Base-by-base conservation (phyloP, 2,329 filamentous ascomycete species). In the Aureobasidium zeae region DNA sequence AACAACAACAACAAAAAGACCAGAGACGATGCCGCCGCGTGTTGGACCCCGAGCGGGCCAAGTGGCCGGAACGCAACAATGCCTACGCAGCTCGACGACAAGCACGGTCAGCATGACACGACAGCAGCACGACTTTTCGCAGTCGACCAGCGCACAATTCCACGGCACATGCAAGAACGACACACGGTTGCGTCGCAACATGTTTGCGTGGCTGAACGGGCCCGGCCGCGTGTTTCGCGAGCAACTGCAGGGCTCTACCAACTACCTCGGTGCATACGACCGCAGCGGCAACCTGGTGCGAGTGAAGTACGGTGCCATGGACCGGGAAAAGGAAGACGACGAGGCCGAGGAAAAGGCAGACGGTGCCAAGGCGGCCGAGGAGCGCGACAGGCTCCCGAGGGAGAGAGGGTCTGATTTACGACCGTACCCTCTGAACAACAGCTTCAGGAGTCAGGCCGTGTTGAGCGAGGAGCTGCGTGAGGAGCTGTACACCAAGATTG, bases 361-460 rank as follows among this genome's bases (percentile, higher is more conserved):
- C 36, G 31, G 49, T 35, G 16, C 46, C 39, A 51, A 49, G 25
- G 50, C 46, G 22, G 47, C 39, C 37, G 44, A 45, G n/a, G 49
- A 52, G 16, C 47, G 51, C 20, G 53, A 56, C 25, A 53, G 49
- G 12, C 26, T 57, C 10, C 56, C 57, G 5, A 47, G 34, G n/a
- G 59, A 61, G 32, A 45, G 52, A 26, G 22, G 31, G 2, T 28
- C 37, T 10, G 51, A 57, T 52, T 36, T 63, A 55, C 71, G 60
- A 48, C 86, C 85, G 0, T 94, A 91, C 52, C 86, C 86, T 0
- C 59, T 76, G 37, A 94, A 94, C 61, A 67, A 65, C 4, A 59
- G 72, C 17, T 95, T 89, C 64, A 64, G 70, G 50, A 86, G 80
- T 55, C 72, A 84, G 60, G 67, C 73, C 3, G 83, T 94, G 16